Percentiles rank a stretch among this genome's conserved stretches.
Evolutionary conservation across 2,329 filamentous ascomycete genomes (phyloP).

Genomic region (Lojkania enalia): DNA sequence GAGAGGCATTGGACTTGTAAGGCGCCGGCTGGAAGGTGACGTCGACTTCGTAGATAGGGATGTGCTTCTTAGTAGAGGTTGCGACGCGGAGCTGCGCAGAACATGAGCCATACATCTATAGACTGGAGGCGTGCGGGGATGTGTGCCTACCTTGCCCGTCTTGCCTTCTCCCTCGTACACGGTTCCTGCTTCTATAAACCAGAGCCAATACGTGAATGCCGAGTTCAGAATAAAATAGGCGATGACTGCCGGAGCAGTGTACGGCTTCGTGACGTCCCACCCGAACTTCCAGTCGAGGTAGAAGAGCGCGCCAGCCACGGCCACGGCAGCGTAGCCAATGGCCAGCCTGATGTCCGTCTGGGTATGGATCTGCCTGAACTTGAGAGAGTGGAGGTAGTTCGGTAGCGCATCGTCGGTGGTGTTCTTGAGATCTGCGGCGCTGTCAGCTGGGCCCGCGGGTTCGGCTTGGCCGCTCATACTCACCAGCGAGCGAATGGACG

Average conservation of each 20-base stretch:
- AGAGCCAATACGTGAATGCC: constrained; percentile 81
- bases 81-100: constrained; percentile 69
- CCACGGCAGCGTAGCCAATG: constrained; percentile 81
- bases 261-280: constrained; percentile 82
- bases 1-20: constrained; percentile 31
- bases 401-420: constrained; percentile 92
- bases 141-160: constrained; percentile 63
- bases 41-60: constrained; percentile 77
- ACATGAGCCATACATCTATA: background rate
- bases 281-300: constrained; percentile 89
- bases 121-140: background rate
- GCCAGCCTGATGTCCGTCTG: constrained; percentile 81
- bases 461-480: constrained; percentile 7
- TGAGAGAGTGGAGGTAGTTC: constrained; percentile 88
- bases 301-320: constrained; percentile 81
- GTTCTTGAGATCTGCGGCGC: constrained; percentile 81
- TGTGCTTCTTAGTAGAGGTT: constrained; percentile 75
- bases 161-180: constrained; percentile 77
- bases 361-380: constrained; percentile 78
- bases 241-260: constrained; percentile 77
- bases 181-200: constrained; percentile 76
- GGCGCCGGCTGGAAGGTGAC: constrained; percentile 57
- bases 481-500: constrained; percentile 69
- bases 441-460: constrained; percentile 17
- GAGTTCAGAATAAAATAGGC: constrained; percentile 80